phyloP scores from a whole-genome alignment of 768 basidiomycete species.

The Boletus pseudo-olivaceus region DNA sequence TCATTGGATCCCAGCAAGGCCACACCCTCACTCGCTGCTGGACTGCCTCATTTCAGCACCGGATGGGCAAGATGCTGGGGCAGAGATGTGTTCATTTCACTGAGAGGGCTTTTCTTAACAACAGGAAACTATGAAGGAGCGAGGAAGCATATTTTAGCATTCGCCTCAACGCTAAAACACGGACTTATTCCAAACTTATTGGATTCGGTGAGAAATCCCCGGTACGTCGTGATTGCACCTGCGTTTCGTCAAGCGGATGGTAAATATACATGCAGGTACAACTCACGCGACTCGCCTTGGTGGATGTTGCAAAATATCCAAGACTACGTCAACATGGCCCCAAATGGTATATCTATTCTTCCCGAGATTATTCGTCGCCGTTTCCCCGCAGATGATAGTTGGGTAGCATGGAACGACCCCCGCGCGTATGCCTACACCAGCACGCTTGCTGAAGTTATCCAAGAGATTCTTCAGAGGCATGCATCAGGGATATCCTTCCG shows the following conservation, averaged over 20 bases:
- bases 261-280: slow-evolving; percentile 53
- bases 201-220: slow-evolving; percentile 81
- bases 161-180: slow-evolving; percentile 90
- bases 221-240: slow-evolving; percentile 42
- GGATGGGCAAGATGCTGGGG: slow-evolving; percentile 99
- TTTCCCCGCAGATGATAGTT: slow-evolving; percentile 91
- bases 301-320: slow-evolving; percentile 99
- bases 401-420: slow-evolving; percentile 88
- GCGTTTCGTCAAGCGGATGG: not conserved
- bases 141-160: slow-evolving; percentile 86
- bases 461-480: slow-evolving; percentile 94
- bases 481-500: slow-evolving; percentile 90
- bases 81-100: slow-evolving; percentile 88
- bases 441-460: slow-evolving; percentile 90
- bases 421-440: slow-evolving; percentile 78
- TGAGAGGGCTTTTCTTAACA: slow-evolving; percentile 89
- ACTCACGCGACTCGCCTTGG: slow-evolving; percentile 98
- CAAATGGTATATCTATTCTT: slow-evolving; percentile 79
- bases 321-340: slow-evolving; percentile 81
- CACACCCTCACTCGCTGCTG: slow-evolving; percentile 87
- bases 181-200: slow-evolving; percentile 95
- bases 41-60: slow-evolving; percentile 88
- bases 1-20: slow-evolving; percentile 72
- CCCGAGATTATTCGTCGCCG: slow-evolving; percentile 84
- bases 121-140: slow-evolving; percentile 88